A percentile compares a stretch with the other conserved stretches of the same genome.
Evolutionary conservation across 345 rosid genomes (phyloP).

Genomic region (Rhodamnia argentea): DNA sequence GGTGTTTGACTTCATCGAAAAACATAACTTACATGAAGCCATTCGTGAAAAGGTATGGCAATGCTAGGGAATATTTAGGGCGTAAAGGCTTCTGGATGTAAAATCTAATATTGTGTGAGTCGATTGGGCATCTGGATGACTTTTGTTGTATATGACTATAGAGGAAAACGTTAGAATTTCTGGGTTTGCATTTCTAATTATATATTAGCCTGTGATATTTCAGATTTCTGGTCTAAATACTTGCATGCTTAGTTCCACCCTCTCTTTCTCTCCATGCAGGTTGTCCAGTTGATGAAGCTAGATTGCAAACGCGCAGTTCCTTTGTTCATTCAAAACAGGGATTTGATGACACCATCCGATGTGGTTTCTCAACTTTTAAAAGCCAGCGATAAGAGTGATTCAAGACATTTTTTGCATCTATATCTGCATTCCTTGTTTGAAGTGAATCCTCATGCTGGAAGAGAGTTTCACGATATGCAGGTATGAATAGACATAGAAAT

Average conservation of each 20-base stretch:
- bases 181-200: background rate
- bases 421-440: conserved; percentile 81
- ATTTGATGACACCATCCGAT: conserved; percentile 72
- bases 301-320: conserved; percentile 80
- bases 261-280: conserved; percentile 36
- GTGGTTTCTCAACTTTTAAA: conserved; percentile 63
- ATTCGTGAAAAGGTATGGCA: conserved; percentile 80
- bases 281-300: conserved; percentile 79
- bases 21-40: conserved; percentile 69
- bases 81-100: background rate
- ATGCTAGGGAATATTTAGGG: background rate
- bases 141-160: background rate
- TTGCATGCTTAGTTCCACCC: background rate
- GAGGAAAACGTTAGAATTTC: background rate
- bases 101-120: background rate
- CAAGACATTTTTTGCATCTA: conserved; percentile 73
- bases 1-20: conserved; percentile 79
- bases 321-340: conserved; percentile 74
- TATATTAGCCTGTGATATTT: background rate
- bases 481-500: conserved; percentile 22
- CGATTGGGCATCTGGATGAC: background rate
- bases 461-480: conserved; percentile 96
- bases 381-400: conserved; percentile 58
- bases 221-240: conserved; percentile 1
- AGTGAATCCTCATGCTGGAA: conserved; percentile 76